Conservation (phyloP, 2,329 filamentous ascomycete genomes). For the Rhinocladiella similis region DNA sequence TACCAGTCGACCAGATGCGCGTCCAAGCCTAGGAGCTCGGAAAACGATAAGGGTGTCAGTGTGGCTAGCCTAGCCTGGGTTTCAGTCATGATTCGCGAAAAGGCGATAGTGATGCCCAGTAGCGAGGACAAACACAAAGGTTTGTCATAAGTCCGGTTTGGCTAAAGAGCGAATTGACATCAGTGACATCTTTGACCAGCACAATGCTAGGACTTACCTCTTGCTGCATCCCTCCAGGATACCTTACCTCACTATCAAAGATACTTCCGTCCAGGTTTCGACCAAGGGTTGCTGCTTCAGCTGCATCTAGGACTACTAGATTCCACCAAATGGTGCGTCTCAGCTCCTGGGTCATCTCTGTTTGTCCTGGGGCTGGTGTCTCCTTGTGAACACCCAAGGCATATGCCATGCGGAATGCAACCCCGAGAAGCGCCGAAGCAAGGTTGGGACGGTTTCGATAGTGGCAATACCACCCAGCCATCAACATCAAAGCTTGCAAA, state of each 20-base stretch:
- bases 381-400: conserved; percentile 26
- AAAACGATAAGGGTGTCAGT: conserved; percentile 5
- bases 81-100: conserved; percentile 16
- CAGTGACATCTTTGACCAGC: no score
- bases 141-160: no score
- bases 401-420: conserved; percentile 28
- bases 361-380: conserved; percentile 2
- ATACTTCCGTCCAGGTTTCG: conserved; percentile 10
- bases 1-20: conserved; percentile 19
- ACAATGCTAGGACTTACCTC: conserved; percentile 1
- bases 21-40: conserved; percentile 14
- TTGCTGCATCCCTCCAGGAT: conserved; percentile 1
- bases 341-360: conserved; percentile 30
- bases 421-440: conserved; percentile 28
- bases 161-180: no score
- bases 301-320: conserved; percentile 14
- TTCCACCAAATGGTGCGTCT: conserved; percentile 19
- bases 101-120: conserved; percentile 8
- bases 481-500: conserved; percentile 28
- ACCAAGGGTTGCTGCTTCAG: conserved; percentile 13
- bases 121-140: neutral
- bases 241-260: conserved; percentile 10
- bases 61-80: conserved; percentile 7
- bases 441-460: conserved; percentile 28
- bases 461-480: conserved; percentile 29